Base-by-base conservation (phyloP, 345 rosid species). In the Dipteronia dyeriana region DNA sequence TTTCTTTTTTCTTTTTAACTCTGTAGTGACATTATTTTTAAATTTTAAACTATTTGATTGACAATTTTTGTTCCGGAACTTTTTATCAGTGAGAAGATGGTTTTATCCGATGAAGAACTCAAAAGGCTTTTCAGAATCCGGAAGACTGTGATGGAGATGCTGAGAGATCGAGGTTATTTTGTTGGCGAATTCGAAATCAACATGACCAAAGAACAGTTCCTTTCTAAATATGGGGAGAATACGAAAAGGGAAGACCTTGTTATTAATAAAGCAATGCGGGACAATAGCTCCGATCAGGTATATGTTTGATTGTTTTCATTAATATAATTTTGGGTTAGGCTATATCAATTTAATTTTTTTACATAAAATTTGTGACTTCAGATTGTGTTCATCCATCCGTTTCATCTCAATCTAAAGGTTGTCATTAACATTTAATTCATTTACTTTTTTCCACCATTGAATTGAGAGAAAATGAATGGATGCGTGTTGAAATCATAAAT, bases 191-290 rank as follows among this genome's bases (percentile, higher is more conserved):
- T 73, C 16, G 97, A 96, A 71, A 79, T 94, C 25, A 83, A 84
- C 67, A 85, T 86, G 89, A 65, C 84, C 47, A 75, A 78, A 75
- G 75, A 78, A 0, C 90, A 94, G 74, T 92, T 95, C 67, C 51
- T 86, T 12, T 79, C 86, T 7, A 93, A 89, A 74, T 82, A 84
- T 25, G 94, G 92, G 0, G 94, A 94, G 17, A 87, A 83, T 86
- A 90, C 92, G 94, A 96, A 94, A 77, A 86, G 98, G 74, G 99
- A 96, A 76, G 95, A 94, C 83, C 97, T 89, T n/a, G 86, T 87
- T 53, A 86, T 92, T 79, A 88, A 84, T 76, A 92, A 88, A 71
- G 71, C 83, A 2, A 89, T 88, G 85, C 82, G 91, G 38, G 87
- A 79, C 9, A 86, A 90, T 74, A 79, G 80, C 82, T 82, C 83